A percentile compares a stretch with the other conserved stretches of the same genome.
Evolutionary conservation across 768 basidiomycete species (phyloP).

Genomic region (Tricholoma matsutake): DNA sequence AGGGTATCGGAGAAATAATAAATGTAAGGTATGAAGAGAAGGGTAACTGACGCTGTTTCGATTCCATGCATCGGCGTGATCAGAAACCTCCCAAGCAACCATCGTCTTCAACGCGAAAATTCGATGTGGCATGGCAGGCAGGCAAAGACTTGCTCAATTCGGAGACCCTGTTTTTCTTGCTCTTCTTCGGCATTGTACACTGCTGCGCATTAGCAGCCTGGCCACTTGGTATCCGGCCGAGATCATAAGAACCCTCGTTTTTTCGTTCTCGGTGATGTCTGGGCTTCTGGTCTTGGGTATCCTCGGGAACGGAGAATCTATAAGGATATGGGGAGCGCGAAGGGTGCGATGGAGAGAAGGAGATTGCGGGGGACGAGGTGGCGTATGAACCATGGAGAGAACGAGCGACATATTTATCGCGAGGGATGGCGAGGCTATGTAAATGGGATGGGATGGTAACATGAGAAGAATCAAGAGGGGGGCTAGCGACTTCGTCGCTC

Average conservation of each 20-base stretch:
- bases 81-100: slow-evolving; percentile 46
- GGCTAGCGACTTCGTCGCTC: slow-evolving; percentile 49
- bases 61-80: background rate
- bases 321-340: slow-evolving; percentile 11
- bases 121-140: slow-evolving; percentile 13
- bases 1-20: background rate
- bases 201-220: slow-evolving; percentile 8
- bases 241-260: slow-evolving; percentile 33
- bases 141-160: slow-evolving; percentile 16
- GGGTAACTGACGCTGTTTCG: background rate
- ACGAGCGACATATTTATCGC: slow-evolving; percentile 11
- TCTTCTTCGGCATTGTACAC: slow-evolving; percentile 14
- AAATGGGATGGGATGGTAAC: slow-evolving; percentile 14
- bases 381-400: slow-evolving; percentile 13
- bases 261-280: slow-evolving; percentile 28
- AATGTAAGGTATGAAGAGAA: background rate
- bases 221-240: slow-evolving; percentile 38
- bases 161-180: slow-evolving; percentile 14
- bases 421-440: slow-evolving; percentile 28
- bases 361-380: slow-evolving; percentile 21
- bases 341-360: slow-evolving; percentile 32
- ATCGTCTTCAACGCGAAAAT: slow-evolving; percentile 33
- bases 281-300: slow-evolving; percentile 15
- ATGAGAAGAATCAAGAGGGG: slow-evolving; percentile 27
- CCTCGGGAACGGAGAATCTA: slow-evolving; percentile 12